Evolutionary conservation across 371 early-diverging fungal species (phyloP), one percentile per base, ranked within the genome.

Genomic region (Saksenaea vasiformis): DNA sequence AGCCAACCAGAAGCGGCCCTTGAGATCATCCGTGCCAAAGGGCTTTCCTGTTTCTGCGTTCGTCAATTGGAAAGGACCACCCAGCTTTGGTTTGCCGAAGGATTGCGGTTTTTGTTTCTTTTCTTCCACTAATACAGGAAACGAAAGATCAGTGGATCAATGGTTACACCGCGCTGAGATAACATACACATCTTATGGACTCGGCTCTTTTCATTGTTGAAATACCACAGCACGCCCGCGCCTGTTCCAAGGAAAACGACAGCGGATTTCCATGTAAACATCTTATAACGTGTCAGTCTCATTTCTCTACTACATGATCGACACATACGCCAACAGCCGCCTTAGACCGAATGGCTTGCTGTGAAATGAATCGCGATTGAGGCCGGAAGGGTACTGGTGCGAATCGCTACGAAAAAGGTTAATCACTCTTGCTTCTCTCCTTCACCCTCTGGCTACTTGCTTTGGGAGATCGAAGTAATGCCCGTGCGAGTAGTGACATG

Each of bases 61-160:
- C 3, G 90, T 88, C 65, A 98, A 77, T 26, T 85, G 80, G 69
- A 96, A 98, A 4, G 96, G 90, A 1, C 96, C 98, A 2, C 99
- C 99, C 58, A 98, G 85, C 59, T 90, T 87, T 15, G 98, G 96
- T 68, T 88, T 91, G 34, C 95, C 94, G 53, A 79, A 79, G 0
- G 82, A 73, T 47, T 70, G 68, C 7, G 31, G 31, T 31, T 31
- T 31, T 31, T 31, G 31, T 7, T 31, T 31, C 31, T 31, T 31
- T 31, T 17, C 19, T 14, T 41, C 43, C 43, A 41, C 43, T 41
- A 17, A 41, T 41, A 14, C 14, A 41, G 19, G 14, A 41, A 41
- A 38, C 10, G 15, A 17, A 41, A 14, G 19, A n/a, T 41, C 43
- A 41, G 14, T 41, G 5, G 43, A 41, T 41, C 43, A 17, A 17